A percentile compares a stretch with the other conserved stretches of the same genome.
phyloP scores from a whole-genome alignment of 208 protist species.

The Endotrypanum monterogeii region DNA sequence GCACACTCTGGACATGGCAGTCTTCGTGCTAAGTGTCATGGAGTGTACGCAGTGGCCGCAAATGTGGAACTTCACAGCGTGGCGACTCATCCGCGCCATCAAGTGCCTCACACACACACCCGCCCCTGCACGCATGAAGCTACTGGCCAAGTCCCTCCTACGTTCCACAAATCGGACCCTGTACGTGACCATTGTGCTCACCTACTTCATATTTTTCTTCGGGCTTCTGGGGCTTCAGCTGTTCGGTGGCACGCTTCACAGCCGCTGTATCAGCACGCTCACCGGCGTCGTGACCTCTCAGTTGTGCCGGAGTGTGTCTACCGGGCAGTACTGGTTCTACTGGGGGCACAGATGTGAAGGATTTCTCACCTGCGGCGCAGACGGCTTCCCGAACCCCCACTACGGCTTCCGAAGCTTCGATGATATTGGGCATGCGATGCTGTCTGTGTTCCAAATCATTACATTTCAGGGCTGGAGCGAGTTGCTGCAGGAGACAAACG shows the following conservation, averaged over 20 bases:
- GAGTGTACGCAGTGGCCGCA: constrained; percentile 74
- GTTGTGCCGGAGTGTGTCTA: constrained; percentile 61
- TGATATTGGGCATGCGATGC: constrained; percentile 85
- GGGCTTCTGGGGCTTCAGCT: constrained; percentile 84
- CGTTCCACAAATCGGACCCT: constrained; percentile 78
- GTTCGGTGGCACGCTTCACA: constrained; percentile 75
- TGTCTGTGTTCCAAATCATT: constrained; percentile 89
- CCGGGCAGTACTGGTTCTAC: constrained; percentile 71
- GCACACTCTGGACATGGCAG: constrained; percentile 92
- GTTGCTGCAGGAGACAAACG: constrained; percentile 83
- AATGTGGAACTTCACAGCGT: constrained; percentile 87
- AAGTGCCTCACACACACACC: constrained; percentile 83
- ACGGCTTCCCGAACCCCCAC: constrained; percentile 75
- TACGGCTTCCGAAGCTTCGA: constrained; percentile 91
- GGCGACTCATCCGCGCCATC: constrained; percentile 84
- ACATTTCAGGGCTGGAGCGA: constrained; percentile 91
- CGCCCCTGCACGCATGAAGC: constrained; percentile 72
- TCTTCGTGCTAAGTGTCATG: constrained; percentile 77
- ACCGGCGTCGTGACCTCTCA: constrained; percentile 53
- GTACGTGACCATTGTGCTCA: constrained; percentile 65
- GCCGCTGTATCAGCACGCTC: constrained; percentile 76
- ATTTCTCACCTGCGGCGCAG: constrained; percentile 55
- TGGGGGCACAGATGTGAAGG: constrained; percentile 65
- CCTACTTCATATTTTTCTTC: constrained; percentile 92
- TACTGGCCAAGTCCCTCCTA: constrained; percentile 87